Conservation (phyloP, 257 asterid species). For the Solanum rostratum region DNA sequence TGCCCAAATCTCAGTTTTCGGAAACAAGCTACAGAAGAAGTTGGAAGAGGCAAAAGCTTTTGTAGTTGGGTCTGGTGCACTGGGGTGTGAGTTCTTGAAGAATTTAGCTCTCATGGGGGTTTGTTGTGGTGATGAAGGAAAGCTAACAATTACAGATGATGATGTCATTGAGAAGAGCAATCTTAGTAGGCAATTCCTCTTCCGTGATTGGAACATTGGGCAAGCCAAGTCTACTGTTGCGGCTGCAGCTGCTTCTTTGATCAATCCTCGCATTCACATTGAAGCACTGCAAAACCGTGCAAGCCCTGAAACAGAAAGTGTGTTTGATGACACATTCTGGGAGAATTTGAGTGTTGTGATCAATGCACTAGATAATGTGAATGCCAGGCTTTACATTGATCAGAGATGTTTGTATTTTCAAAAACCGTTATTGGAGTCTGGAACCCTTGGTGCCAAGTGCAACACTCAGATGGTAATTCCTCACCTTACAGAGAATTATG, state of each 20-base stretch:
- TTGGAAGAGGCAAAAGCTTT: constrained; percentile 68
- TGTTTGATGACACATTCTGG: constrained; percentile 80
- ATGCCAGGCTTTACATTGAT: constrained; percentile 90
- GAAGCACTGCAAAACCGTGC: constrained; percentile 96
- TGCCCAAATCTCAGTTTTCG: constrained; percentile 91
- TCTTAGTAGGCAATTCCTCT: constrained; percentile 92
- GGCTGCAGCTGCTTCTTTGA: constrained; percentile 64
- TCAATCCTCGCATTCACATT: constrained; percentile 51
- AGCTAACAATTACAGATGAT: constrained; percentile 77
- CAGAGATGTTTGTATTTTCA: constrained; percentile 92
- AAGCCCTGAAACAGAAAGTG: constrained; percentile 77
- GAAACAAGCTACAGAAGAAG: constrained; percentile 74
- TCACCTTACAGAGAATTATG: constrained; percentile 82
- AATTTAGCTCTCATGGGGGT: constrained; percentile 93
- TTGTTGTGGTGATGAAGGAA: constrained; percentile 68
- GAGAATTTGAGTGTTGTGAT: constrained; percentile 67
- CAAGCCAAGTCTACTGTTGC: constrained; percentile 93
- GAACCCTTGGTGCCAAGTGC: constrained; percentile 90
- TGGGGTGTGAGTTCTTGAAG: constrained; percentile 88
- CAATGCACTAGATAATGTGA: constrained; percentile 92
- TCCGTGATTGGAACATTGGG: constrained; percentile 93
- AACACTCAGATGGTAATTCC: constrained; percentile 92
- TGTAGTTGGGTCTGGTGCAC: constrained; percentile 94
- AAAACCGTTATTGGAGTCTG: constrained; percentile 87
- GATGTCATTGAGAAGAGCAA: constrained; percentile 96